Percentiles rank a stretch among this genome's conserved stretches.
These are phyloP conservation scores for Gleditsia sinensis DNA, from an alignment of 306 rosid genomes.

Conservation along the genomic window DNA sequence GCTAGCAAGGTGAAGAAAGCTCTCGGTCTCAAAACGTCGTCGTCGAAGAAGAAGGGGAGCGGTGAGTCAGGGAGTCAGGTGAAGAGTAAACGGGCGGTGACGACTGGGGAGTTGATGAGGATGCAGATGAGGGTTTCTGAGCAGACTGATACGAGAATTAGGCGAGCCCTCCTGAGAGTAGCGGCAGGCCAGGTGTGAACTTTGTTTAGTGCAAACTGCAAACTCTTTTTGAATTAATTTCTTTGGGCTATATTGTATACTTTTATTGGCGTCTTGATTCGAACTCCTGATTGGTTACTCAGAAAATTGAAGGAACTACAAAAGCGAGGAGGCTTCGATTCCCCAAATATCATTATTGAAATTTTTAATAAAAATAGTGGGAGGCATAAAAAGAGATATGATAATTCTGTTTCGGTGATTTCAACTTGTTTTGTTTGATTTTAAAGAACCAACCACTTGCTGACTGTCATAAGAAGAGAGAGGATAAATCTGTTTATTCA, in stretches of 20 bases:
- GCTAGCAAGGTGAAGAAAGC: slow-evolving; percentile 90
- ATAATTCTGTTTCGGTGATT: slow-evolving; percentile 3
- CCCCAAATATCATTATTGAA: neutral
- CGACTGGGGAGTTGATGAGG: slow-evolving; percentile 83
- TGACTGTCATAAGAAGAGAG: too few relatives aligned
- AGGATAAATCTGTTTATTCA: too few relatives aligned
- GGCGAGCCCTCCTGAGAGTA: slow-evolving; percentile 78
- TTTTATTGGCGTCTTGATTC: too few relatives aligned
- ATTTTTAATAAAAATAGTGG: neutral
- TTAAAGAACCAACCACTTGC: neutral
- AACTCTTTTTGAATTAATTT: too few relatives aligned
- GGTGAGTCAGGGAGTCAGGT: slow-evolving; percentile 35
- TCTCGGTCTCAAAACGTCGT: slow-evolving; percentile 68
- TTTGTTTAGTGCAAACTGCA: neutral
- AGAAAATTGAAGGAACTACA: too few relatives aligned
- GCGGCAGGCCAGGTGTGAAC: slow-evolving; percentile 86
- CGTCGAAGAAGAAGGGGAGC: slow-evolving; percentile 46
- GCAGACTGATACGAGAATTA: slow-evolving; percentile 75
- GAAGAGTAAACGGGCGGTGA: slow-evolving; percentile 53
- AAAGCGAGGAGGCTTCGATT: too few relatives aligned
- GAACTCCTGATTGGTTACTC: too few relatives aligned
- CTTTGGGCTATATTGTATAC: too few relatives aligned
- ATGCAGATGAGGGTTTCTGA: slow-evolving; percentile 88
- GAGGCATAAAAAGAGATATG: neutral
- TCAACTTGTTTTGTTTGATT: slow-evolving; percentile 14